These are phyloP conservation scores for Trametes versicolor DNA, from an alignment of 1,284 basidiomycete species.

Conservation along the genomic window DNA sequence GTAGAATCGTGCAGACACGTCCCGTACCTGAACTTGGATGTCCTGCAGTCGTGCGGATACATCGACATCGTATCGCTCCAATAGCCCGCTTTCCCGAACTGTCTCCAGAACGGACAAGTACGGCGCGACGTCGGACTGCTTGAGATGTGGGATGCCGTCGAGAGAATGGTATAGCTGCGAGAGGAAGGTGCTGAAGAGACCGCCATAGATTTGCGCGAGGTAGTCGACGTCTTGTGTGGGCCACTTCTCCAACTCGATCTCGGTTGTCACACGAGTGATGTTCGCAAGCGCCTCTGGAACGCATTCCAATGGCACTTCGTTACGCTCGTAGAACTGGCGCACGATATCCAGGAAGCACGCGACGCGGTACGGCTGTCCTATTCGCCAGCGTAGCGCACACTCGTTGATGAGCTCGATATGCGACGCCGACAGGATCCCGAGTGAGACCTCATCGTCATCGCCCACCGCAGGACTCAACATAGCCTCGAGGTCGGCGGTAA, in stretches of 20 bases:
- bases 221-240: slow-evolving; percentile 83
- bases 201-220: slow-evolving; percentile 70
- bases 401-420: slow-evolving; percentile 90
- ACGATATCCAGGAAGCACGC: slow-evolving; percentile 90
- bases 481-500: slow-evolving; percentile 88
- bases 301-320: slow-evolving; percentile 94
- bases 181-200: slow-evolving; percentile 89
- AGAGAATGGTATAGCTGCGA: slow-evolving; percentile 88
- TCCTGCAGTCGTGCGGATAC: slow-evolving; percentile 71
- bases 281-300: slow-evolving; percentile 88
- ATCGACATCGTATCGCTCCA: slow-evolving; percentile 75
- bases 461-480: slow-evolving; percentile 90
- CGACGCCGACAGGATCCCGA: slow-evolving; percentile 88
- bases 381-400: slow-evolving; percentile 91
- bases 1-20: slow-evolving; percentile 76
- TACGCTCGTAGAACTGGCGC: slow-evolving; percentile 87
- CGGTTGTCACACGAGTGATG: slow-evolving; percentile 75
- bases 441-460: slow-evolving; percentile 95
- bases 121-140: slow-evolving; percentile 71
- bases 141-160: slow-evolving; percentile 78
- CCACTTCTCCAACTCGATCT: slow-evolving; percentile 83
- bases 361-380: slow-evolving; percentile 82
- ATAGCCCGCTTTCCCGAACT: slow-evolving; percentile 74
- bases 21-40: slow-evolving; percentile 74
- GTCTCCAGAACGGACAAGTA: slow-evolving; percentile 76